A percentile compares a stretch with the other conserved stretches of the same genome.
Evolutionary conservation across 176 grass and related monocot genomes (phyloP).

Genomic region (Hsuehochloa calcarea): DNA sequence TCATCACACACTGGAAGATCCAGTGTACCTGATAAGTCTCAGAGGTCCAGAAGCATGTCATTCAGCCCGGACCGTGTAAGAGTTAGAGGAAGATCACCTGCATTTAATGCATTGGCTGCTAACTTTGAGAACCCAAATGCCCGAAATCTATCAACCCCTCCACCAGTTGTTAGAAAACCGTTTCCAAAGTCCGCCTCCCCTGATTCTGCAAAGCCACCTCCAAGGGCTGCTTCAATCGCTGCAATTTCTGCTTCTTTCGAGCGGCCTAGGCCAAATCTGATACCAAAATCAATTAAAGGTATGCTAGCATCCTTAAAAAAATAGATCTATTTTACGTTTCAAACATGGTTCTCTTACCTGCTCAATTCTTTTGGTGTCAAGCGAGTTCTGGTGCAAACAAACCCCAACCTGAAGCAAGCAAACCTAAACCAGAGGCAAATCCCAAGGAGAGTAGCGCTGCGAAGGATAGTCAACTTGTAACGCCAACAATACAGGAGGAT

Average conservation of each 20-base stretch:
- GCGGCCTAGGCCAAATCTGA: conserved; percentile 74
- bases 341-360: conserved; percentile 32
- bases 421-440: conserved; percentile 64
- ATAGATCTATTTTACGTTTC: background rate
- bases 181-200: conserved; percentile 51
- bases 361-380: conserved; percentile 45
- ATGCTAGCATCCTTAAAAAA: conserved; percentile 29
- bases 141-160: conserved; percentile 95
- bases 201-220: conserved; percentile 61
- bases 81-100: conserved; percentile 93
- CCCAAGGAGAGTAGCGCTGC: conserved; percentile 54
- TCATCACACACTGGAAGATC: conserved; percentile 80
- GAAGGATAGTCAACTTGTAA: conserved; percentile 45
- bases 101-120: conserved; percentile 93
- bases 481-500: conserved; percentile 71
- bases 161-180: conserved; percentile 70
- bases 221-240: conserved; percentile 57
- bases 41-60: conserved; percentile 94
- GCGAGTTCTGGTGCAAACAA: conserved; percentile 67
- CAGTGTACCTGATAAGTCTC: conserved; percentile 81
- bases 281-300: conserved; percentile 98
- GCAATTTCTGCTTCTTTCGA: conserved; percentile 79
- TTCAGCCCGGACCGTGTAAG: conserved; percentile 94
- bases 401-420: conserved; percentile 51
- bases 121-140: conserved; percentile 89